These are phyloP conservation scores for Globisporangium carolinianum DNA, from an alignment of 352 stramenopile genomes.

Conservation along the genomic window DNA sequence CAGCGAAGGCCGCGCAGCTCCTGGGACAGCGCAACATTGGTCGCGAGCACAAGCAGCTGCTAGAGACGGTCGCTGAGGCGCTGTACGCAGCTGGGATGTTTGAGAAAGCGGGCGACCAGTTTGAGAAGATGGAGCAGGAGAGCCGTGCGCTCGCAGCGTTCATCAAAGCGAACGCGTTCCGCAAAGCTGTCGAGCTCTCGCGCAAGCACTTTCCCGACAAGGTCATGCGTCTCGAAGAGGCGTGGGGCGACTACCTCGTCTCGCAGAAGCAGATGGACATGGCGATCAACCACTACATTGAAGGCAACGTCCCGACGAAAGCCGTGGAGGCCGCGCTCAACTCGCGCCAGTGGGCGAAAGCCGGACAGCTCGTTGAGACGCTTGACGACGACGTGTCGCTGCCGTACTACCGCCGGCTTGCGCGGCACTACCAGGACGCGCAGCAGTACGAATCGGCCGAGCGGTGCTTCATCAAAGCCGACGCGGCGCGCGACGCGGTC, in stretches of 20 bases:
- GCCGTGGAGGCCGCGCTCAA: conserved; percentile 90
- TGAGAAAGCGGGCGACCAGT: conserved; percentile 92
- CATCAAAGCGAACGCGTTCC: conserved; percentile 90
- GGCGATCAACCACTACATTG: conserved; percentile 96
- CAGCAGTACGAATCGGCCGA: conserved; percentile 85
- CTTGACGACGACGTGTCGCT: conserved; percentile 86
- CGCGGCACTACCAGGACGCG: conserved; percentile 87
- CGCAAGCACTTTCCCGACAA: conserved; percentile 88
- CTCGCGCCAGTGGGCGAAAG: conserved; percentile 91
- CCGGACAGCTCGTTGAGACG: conserved; percentile 88
- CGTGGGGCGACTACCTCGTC: conserved; percentile 92
- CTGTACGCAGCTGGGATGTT: conserved; percentile 88
- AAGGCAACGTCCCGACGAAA: conserved; percentile 89
- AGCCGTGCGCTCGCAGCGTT: conserved; percentile 87
- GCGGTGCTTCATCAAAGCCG: conserved; percentile 90
- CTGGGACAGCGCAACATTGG: conserved; percentile 84
- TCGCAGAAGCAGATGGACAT: conserved; percentile 93
- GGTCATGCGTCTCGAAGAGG: conserved; percentile 87
- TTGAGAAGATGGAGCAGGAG: conserved; percentile 91
- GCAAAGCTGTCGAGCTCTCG: conserved; percentile 91
- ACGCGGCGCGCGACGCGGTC: conserved; percentile 83
- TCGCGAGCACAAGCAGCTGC: conserved; percentile 75
- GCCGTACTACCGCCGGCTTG: conserved; percentile 87
- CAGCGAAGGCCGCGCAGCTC: conserved; percentile 85
- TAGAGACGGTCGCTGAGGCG: conserved; percentile 89